phyloP scores from a whole-genome alignment of 2,329 filamentous ascomycete genomes.

The Trichoderma sp. region DNA sequence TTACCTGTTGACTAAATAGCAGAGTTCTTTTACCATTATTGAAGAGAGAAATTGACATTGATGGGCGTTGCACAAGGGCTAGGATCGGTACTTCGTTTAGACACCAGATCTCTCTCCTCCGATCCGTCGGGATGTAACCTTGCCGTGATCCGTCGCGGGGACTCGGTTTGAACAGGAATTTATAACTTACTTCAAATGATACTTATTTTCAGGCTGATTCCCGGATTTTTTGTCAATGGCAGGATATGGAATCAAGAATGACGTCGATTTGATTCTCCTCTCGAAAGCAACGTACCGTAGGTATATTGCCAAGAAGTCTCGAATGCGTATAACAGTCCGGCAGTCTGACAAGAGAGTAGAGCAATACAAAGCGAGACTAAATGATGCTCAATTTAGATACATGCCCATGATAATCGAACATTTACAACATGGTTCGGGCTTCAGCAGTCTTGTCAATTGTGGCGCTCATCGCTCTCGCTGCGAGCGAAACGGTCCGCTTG shows the following conservation, averaged over 20 bases:
- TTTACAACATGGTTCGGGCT: neutral
- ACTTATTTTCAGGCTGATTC: slow-evolving; percentile 1
- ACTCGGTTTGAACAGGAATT: neutral
- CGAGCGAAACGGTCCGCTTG: neutral
- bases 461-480: neutral
- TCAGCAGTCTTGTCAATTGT: neutral
- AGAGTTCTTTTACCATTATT: neutral
- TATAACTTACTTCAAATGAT: neutral
- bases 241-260: neutral
- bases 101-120: neutral
- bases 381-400: neutral
- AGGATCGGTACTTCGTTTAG: neutral
- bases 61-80: neutral
- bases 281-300: neutral
- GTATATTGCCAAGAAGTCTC: neutral
- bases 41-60: neutral
- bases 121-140: slow-evolving; percentile 16
- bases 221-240: neutral
- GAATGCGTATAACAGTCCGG: neutral
- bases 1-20: neutral
- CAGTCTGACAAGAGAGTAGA: neutral
- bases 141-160: neutral
- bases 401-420: neutral
- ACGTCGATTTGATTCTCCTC: neutral
- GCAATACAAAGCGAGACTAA: neutral